These are phyloP conservation scores for Talaromyces sp. DNA, from an alignment of 2,329 filamentous ascomycete species.

Conservation along the genomic window DNA sequence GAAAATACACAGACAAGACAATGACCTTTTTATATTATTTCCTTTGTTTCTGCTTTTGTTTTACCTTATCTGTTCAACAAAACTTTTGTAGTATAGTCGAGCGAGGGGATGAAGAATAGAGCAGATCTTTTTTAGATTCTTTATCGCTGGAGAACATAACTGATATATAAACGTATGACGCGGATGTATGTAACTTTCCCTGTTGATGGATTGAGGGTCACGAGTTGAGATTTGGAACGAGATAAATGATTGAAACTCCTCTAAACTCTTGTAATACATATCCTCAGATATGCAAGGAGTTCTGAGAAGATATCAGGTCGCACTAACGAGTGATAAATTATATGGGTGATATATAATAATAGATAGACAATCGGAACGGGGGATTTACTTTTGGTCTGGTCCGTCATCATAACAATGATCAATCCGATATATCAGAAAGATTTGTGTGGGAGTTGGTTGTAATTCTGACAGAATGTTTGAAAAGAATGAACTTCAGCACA, in stretches of 20 bases:
- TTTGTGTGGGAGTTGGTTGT: background rate
- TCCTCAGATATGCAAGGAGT: background rate
- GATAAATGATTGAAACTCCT: background rate
- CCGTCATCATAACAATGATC: background rate
- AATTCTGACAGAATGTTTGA: background rate
- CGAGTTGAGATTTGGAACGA: background rate
- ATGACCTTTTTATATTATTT: background rate
- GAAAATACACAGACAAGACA: background rate
- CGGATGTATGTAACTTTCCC: no score
- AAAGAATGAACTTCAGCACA: background rate
- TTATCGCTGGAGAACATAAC: background rate
- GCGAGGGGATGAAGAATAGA: constrained; percentile 16
- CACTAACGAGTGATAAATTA: background rate
- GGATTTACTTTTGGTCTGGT: background rate
- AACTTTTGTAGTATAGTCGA: constrained; percentile 18
- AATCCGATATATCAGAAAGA: background rate
- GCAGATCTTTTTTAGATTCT: constrained; percentile 1
- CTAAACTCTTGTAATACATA: background rate
- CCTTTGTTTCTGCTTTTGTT: constrained; percentile 5
- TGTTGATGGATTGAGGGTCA: background rate
- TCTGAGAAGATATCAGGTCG: background rate
- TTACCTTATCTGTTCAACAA: constrained; percentile 2
- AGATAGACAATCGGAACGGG: background rate
- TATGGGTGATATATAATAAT: no score
- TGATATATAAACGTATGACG: background rate